Conservation (phyloP, 768 basidiomycete genomes). For the Collybia nuda region DNA sequence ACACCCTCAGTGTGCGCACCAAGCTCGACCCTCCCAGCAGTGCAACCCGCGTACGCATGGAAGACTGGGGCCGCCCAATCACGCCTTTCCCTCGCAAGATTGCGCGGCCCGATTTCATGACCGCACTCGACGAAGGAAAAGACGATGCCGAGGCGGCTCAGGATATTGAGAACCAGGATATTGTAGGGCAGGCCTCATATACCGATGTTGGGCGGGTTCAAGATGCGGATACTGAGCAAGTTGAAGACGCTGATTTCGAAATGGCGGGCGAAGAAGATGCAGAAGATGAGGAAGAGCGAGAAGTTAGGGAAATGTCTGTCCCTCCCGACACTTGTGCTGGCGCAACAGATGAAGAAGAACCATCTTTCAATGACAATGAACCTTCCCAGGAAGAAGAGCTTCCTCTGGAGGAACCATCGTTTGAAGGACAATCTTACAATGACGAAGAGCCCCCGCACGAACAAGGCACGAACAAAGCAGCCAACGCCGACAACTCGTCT, state of each 20-base stretch:
- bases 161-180: no score
- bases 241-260: constrained; percentile 19
- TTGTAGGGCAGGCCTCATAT: not conserved
- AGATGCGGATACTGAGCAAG: no score
- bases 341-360: constrained; percentile 17
- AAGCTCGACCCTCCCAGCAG: constrained; percentile 69
- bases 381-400: not conserved
- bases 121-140: not conserved
- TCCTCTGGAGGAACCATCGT: not conserved
- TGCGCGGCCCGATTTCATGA: constrained; percentile 17
- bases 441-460: no score
- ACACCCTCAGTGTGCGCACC: constrained; percentile 52
- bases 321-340: constrained; percentile 12
- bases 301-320: constrained; percentile 25
- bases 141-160: no score
- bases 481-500: no score
- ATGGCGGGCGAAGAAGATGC: constrained; percentile 22
- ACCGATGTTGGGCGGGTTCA: constrained; percentile 16
- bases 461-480: no score
- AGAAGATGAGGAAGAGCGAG: constrained; percentile 21
- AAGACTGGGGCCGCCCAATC: constrained; percentile 67
- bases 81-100: constrained; percentile 57
- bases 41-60: constrained; percentile 45
- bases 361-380: constrained; percentile 9
- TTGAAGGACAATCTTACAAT: no score